Base-by-base conservation (phyloP, 352 stramenopile species). In the Pythium volutum region DNA sequence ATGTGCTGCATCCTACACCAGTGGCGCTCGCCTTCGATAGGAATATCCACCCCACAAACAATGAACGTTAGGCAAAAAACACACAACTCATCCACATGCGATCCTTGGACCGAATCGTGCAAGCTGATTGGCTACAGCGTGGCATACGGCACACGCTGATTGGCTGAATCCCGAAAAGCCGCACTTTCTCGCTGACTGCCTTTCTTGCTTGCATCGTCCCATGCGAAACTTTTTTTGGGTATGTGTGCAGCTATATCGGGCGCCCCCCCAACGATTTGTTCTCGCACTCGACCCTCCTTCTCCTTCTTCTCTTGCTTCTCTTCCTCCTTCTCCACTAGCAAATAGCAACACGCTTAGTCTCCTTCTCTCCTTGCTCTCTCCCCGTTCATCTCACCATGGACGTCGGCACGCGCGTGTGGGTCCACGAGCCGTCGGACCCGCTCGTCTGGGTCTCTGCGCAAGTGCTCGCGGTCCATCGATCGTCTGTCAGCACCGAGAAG, bases 321-420 rank as follows among this genome's bases (percentile, higher is more conserved):
- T 0, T 36, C 31, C 31, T 8, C 31, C 7, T 36, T 11, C 6
- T 36, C 31, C 31, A 2, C 31, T 11, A 4, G 29, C 9, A 33
- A 33, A 9, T 9, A 11, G 8, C 31, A 11, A 36, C 31, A n/a
- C n/a, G n/a, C n/a, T n/a, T n/a, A n/a, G n/a, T n/a, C n/a, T n/a
- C n/a, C n/a, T n/a, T n/a, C n/a, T n/a, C n/a, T n/a, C n/a, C n/a
- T n/a, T n/a, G n/a, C n/a, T n/a, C n/a, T n/a, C n/a, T n/a, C n/a
- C n/a, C n/a, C n/a, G n/a, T n/a, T n/a, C n/a, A n/a, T 36, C 31
- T 36, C 31, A 59, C 43, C n/a, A 94, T 94, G 84, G 84, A 94
- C 67, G 71, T 80, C 12, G 81, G 77, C 39, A 70, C 79, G 50
- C 76, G 69, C 69, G 83, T 94, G 50, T 94, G 84, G 84, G 55